phyloP scores from a whole-genome alignment of 1,284 basidiomycete species.

The Takashimella tepidaria region DNA sequence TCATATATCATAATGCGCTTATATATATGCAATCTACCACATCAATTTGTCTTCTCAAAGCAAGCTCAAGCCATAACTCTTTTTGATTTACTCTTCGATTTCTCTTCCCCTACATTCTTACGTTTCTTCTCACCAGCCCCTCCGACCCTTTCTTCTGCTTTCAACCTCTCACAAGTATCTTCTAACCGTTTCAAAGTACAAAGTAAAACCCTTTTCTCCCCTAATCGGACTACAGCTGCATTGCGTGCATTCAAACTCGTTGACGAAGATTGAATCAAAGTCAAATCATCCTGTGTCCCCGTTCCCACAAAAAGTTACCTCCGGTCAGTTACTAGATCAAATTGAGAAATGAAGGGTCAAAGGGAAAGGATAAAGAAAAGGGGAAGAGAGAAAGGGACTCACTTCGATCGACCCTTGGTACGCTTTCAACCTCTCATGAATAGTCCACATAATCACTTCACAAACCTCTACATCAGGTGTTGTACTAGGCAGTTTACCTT shows the following conservation, averaged over 20 bases:
- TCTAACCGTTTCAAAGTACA: constrained; percentile 9
- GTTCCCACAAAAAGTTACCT: too few species aligned
- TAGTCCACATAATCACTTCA: constrained; percentile 51
- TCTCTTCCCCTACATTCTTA: constrained; percentile 1
- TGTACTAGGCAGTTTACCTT: constrained; percentile 73
- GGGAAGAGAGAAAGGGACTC: neutral
- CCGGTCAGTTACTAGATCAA: too few species aligned
- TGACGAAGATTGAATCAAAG: constrained; percentile 16
- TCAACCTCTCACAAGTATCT: neutral
- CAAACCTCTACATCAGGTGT: constrained; percentile 53
- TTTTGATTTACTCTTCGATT: constrained; percentile 9
- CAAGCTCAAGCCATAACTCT: neutral
- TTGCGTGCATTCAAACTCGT: constrained; percentile 20
- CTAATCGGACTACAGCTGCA: constrained; percentile 48
- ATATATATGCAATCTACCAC: neutral
- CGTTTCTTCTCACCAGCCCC: constrained; percentile 3
- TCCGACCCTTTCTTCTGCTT: neutral
- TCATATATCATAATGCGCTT: neutral
- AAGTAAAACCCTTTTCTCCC: constrained; percentile 48
- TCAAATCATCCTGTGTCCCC: constrained; percentile 45
- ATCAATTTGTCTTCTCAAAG: neutral
- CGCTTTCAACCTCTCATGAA: constrained; percentile 34
- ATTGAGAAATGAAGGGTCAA: too few species aligned
- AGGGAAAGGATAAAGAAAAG: neutral
- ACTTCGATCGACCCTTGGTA: constrained; percentile 11